Percentiles rank a stretch among this genome's conserved stretches.
Conservation (phyloP, 108 stramenopile genomes). For the Nitzschia putrida region DNA sequence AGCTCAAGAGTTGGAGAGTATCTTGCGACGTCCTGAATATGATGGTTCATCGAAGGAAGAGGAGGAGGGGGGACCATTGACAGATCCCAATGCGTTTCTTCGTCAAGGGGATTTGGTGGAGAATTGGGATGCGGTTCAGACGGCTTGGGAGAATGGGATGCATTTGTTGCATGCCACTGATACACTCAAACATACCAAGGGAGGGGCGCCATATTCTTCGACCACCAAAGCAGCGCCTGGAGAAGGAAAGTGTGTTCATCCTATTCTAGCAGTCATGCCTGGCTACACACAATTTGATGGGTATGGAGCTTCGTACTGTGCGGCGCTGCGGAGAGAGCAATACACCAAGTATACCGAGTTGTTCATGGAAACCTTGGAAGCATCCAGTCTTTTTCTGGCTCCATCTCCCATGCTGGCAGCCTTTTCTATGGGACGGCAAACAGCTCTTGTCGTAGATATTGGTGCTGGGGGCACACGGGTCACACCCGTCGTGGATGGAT, state of each 20-base stretch:
- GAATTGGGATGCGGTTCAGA: conserved; percentile 69
- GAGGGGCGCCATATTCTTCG: conserved; percentile 33
- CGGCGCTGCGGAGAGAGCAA: conserved; percentile 47
- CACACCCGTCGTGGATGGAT: conserved; percentile 84
- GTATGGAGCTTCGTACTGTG: conserved; percentile 22
- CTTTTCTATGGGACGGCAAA: conserved; percentile 80
- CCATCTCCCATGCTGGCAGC: conserved; percentile 80
- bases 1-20: conserved; percentile 28
- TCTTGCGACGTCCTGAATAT: conserved; percentile 26
- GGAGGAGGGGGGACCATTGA: conserved; percentile 26
- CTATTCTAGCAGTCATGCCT: conserved; percentile 48
- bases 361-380: conserved; percentile 73
- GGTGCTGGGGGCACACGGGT: conserved; percentile 71
- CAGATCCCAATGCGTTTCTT: conserved; percentile 46
- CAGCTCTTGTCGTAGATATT: conserved; percentile 74
- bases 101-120: conserved; percentile 61
- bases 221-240: conserved; percentile 13
- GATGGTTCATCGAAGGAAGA: too few species aligned
- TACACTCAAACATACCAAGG: conserved; percentile 71
- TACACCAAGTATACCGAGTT: conserved; percentile 60
- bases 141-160: conserved; percentile 70
- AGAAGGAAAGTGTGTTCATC: conserved; percentile 52
- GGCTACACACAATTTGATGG: conserved; percentile 41
- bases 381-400: conserved; percentile 73
- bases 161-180: conserved; percentile 56